These are phyloP conservation scores for Fusarium sp. DNA, from an alignment of 2,329 filamentous ascomycete species.

Conservation along the genomic window DNA sequence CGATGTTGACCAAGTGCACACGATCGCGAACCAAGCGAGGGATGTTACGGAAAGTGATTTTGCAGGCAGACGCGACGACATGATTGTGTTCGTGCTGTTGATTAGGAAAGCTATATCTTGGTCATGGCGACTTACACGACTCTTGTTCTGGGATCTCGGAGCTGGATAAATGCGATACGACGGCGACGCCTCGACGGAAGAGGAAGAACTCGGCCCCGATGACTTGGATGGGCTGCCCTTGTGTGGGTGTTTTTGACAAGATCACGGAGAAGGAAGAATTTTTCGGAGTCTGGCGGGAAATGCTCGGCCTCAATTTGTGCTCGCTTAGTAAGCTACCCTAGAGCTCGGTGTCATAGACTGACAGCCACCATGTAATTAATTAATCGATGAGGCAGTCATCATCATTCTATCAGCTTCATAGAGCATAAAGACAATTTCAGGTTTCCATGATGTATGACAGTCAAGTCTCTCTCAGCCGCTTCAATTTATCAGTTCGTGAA, in stretches of 20 bases:
- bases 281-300: slow-evolving; percentile 46
- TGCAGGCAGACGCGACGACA: slow-evolving; percentile 21
- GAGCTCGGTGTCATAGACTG: neutral
- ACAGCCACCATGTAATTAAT: neutral
- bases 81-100: slow-evolving; percentile 30
- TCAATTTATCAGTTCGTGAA: too few species aligned
- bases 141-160: slow-evolving; percentile 51
- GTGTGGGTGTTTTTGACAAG: slow-evolving; percentile 49
- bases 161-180: slow-evolving; percentile 57
- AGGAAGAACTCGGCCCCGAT: slow-evolving; percentile 58
- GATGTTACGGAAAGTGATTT: slow-evolving; percentile 26
- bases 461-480: neutral
- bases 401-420: neutral
- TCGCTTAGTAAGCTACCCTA: slow-evolving; percentile 33
- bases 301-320: slow-evolving; percentile 20
- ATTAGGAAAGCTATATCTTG: slow-evolving; percentile 33
- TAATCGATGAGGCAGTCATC: too few species aligned
- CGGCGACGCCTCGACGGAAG: slow-evolving; percentile 54
- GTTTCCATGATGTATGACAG: neutral
- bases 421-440: neutral
- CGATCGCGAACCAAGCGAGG: slow-evolving; percentile 16
- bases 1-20: slow-evolving; percentile 35
- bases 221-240: slow-evolving; percentile 44
- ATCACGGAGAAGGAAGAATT: slow-evolving; percentile 52
- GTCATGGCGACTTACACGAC: slow-evolving; percentile 50